Conservation (phyloP, 768 basidiomycete genomes). For the Rhodotorula paludigena region DNA sequence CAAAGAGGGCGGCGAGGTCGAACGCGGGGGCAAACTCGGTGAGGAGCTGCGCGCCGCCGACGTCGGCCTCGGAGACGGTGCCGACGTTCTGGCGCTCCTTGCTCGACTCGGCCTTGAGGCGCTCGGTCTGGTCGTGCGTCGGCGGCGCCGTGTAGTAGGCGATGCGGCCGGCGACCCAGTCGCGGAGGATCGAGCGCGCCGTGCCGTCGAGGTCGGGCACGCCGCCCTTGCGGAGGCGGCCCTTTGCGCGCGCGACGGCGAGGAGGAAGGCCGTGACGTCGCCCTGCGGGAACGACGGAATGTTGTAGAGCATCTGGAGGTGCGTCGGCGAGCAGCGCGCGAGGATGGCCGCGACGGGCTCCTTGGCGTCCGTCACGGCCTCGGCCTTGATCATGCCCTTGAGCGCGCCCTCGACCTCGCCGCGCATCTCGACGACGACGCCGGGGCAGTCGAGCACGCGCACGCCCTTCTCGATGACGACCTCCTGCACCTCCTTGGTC, state of each 20-base stretch:
- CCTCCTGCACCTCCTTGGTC: slow-evolving; percentile 82
- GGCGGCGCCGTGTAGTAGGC: slow-evolving; percentile 82
- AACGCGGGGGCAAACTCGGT: slow-evolving; percentile 69
- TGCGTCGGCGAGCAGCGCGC: slow-evolving; percentile 63
- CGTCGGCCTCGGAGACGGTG: slow-evolving; percentile 62
- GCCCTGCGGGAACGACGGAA: slow-evolving; percentile 59
- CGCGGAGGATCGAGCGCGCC: slow-evolving; percentile 72
- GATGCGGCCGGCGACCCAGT: slow-evolving; percentile 90
- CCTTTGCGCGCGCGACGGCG: slow-evolving; percentile 76
- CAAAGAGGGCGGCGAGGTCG: slow-evolving; percentile 72
- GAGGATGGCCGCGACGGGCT: slow-evolving; percentile 84
- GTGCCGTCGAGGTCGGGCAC: slow-evolving; percentile 79
- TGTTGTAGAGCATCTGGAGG: slow-evolving; percentile 77
- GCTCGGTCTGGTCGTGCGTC: slow-evolving; percentile 32
- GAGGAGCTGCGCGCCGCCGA: slow-evolving; percentile 75
- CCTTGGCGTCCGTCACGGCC: slow-evolving; percentile 81
- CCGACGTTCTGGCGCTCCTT: slow-evolving; percentile 22
- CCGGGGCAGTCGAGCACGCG: slow-evolving; percentile 93
- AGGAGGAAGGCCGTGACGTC: slow-evolving; percentile 79
- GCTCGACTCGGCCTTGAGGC: slow-evolving; percentile 50
- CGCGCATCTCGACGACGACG: slow-evolving; percentile 65
- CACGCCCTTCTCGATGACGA: slow-evolving; percentile 87
- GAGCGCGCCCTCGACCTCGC: slow-evolving; percentile 44
- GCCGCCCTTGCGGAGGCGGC: slow-evolving; percentile 84
- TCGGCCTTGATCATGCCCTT: slow-evolving; percentile 54